These are phyloP conservation scores for Kurtzmaniella natalensis DNA, from an alignment of 1,139 yeast species.

Conservation along the genomic window DNA sequence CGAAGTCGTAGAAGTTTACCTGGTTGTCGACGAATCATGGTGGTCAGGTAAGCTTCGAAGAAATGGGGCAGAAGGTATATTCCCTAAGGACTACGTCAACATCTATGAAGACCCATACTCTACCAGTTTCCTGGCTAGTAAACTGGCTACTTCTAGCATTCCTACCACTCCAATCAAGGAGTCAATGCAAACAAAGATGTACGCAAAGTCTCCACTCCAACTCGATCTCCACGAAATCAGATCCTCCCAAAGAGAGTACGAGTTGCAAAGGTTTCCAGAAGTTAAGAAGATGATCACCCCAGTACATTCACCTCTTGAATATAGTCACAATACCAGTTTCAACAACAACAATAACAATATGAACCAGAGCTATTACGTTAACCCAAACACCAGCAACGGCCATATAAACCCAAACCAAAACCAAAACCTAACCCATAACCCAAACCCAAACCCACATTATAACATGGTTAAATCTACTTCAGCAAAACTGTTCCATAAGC, in stretches of 20 bases:
- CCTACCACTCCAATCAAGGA: slow-evolving; percentile 2
- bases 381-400: too few species aligned
- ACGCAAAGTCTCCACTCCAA: slow-evolving; percentile 1
- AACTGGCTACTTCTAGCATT: slow-evolving; percentile 2
- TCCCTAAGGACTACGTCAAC: slow-evolving; percentile 86
- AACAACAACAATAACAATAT: too few species aligned
- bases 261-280: slow-evolving; percentile 1
- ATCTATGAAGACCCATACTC: slow-evolving; percentile 30
- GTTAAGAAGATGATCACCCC: slow-evolving; percentile 1
- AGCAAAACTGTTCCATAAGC: slow-evolving; percentile 6
- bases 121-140: neutral
- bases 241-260: slow-evolving; percentile 1
- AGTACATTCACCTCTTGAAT: neutral
- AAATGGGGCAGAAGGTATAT: slow-evolving; percentile 78
- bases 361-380: too few species aligned
- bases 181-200: neutral
- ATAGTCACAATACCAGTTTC: too few species aligned
- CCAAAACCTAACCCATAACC: too few species aligned
- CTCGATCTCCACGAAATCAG: slow-evolving; percentile 1
- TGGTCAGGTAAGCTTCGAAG: slow-evolving; percentile 82
- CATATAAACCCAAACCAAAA: too few species aligned
- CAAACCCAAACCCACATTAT: too few species aligned
- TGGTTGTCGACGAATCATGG: slow-evolving; percentile 86
- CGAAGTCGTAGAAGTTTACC: slow-evolving; percentile 78
- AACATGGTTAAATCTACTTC: slow-evolving; percentile 1